A percentile compares a stretch with the other conserved stretches of the same genome.
Evolutionary conservation across 2,329 filamentous ascomycete species (phyloP).

Genomic region (Colletotrichum tropicicola): DNA sequence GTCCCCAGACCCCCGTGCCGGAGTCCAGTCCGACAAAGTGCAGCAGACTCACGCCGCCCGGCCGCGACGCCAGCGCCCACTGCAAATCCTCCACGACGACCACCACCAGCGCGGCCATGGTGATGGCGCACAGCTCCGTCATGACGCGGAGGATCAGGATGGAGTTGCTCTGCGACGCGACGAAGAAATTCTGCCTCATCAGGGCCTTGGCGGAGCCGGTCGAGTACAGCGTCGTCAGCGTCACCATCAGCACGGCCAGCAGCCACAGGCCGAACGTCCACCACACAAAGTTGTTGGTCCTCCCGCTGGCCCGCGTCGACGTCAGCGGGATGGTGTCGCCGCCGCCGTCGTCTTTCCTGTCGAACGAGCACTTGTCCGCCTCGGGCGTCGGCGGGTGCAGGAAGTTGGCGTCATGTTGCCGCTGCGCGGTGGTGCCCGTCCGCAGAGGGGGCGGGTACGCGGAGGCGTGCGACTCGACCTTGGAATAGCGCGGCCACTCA

Average conservation of each 20-base stretch:
- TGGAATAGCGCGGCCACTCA: not conserved
- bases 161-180: conserved; percentile 13
- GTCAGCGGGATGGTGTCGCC: conserved; percentile 12
- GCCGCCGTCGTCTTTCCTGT: not conserved
- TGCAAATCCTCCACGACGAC: conserved; percentile 25
- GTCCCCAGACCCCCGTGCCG: conserved; percentile 22
- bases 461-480: not conserved
- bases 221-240: conserved; percentile 22
- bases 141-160: conserved; percentile 17
- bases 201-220: conserved; percentile 22
- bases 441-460: not conserved
- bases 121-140: conserved; percentile 19
- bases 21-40: conserved; percentile 24
- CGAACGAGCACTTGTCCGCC: not conserved
- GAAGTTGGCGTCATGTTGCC: not conserved
- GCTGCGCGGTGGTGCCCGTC: not conserved
- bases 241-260: conserved; percentile 9
- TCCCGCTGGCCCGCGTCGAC: not conserved
- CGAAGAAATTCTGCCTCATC: conserved; percentile 22
- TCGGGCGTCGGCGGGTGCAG: conserved; percentile 17
- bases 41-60: conserved; percentile 12
- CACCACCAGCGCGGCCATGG: conserved; percentile 9
- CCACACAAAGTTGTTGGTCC: conserved; percentile 14
- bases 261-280: conserved; percentile 19
- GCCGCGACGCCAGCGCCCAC: conserved; percentile 25